These are phyloP conservation scores for Blastocystis sp. DNA, from an alignment of 352 stramenopile genomes.

Conservation along the genomic window DNA sequence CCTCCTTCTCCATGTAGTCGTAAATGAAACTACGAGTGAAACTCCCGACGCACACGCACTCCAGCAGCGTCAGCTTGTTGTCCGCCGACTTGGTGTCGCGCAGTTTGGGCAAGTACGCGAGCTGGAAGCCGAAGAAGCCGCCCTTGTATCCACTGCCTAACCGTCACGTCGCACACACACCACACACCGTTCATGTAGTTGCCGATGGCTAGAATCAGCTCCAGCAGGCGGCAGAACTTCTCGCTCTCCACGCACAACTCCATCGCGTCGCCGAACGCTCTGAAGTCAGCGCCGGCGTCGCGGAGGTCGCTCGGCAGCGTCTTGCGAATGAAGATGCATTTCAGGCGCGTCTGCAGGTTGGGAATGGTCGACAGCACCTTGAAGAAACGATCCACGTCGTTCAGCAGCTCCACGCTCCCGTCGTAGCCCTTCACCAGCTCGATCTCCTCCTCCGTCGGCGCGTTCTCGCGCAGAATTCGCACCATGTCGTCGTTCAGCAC, in stretches of 20 bases:
- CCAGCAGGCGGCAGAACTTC: conserved; percentile 81
- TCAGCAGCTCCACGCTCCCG: conserved; percentile 80
- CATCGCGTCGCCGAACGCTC: conserved; percentile 79
- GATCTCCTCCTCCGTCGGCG: conserved; percentile 76
- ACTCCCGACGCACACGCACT: background rate
- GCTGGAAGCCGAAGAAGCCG: conserved; percentile 47
- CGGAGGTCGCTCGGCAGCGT: conserved; percentile 80
- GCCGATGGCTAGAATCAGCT: conserved; percentile 82
- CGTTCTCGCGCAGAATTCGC: conserved; percentile 47
- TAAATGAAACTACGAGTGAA: conserved; percentile 13
- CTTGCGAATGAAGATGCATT: conserved; percentile 80
- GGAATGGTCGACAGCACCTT: conserved; percentile 84
- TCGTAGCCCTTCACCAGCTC: conserved; percentile 80
- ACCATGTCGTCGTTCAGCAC: conserved; percentile 47
- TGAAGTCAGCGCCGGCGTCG: conserved; percentile 81
- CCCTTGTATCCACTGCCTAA: background rate
- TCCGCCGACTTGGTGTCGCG: conserved; percentile 61
- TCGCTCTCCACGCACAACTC: conserved; percentile 80
- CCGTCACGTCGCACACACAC: conserved; percentile 77
- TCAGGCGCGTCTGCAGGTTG: conserved; percentile 80
- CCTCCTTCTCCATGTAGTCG: conserved; percentile 9
- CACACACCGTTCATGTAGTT: conserved; percentile 87
- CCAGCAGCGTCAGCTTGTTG: conserved; percentile 49
- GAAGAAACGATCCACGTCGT: conserved; percentile 82
- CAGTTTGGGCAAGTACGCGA: conserved; percentile 55